A percentile compares a stretch with the other conserved stretches of the same genome.
phyloP scores from a whole-genome alignment of 257 asterid species.

The Gardenia jasminoides region DNA sequence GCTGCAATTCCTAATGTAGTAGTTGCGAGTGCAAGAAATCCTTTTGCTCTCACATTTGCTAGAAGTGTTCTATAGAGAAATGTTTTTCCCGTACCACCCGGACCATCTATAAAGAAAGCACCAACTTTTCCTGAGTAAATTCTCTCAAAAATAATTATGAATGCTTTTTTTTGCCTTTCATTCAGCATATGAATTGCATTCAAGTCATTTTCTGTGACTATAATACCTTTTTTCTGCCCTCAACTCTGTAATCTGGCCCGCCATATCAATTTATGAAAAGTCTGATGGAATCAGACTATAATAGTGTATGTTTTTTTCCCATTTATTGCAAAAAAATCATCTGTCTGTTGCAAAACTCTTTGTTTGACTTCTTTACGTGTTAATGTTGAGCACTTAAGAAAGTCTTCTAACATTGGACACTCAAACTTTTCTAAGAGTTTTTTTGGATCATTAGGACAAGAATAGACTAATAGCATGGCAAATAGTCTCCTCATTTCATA shows the following conservation, averaged over 20 bases:
- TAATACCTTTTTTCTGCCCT: not conserved
- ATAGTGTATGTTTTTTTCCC: not conserved
- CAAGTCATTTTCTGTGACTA: not conserved
- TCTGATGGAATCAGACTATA: not conserved
- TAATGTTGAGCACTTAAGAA: not conserved
- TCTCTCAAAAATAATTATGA: not conserved
- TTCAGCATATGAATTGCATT: not conserved
- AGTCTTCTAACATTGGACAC: not conserved
- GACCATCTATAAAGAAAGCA: too few species aligned
- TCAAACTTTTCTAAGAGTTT: not conserved
- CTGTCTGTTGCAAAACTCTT: not conserved
- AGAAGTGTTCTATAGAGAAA: too few species aligned
- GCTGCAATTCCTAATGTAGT: too few species aligned
- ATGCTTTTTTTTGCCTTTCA: not conserved
- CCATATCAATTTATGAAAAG: not conserved
- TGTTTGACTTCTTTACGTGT: not conserved
- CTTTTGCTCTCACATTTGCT: too few species aligned
- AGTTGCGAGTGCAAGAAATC: too few species aligned
- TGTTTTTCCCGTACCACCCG: too few species aligned
- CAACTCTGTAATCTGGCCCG: not conserved
- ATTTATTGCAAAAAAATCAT: not conserved
- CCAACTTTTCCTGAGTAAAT: not conserved
- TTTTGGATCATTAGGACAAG: not conserved
- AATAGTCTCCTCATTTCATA: not conserved
- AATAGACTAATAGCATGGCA: not conserved